Evolutionary conservation across 257 asterid species (phyloP).

Genomic region (Capsicum rhomboideum): DNA sequence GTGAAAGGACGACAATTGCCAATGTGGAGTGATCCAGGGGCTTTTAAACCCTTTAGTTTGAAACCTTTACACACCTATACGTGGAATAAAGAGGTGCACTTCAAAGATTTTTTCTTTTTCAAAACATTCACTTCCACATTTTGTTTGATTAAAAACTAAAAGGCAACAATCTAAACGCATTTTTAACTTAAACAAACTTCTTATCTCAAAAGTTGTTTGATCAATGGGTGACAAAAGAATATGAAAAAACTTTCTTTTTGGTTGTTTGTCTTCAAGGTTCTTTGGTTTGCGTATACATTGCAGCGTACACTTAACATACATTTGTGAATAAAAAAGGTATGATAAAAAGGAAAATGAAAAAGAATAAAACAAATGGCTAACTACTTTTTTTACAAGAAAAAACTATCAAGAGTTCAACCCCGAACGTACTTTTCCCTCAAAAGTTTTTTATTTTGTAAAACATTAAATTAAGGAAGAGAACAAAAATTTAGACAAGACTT

Average conservation of each 20-base stretch:
- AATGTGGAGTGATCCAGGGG: neutral
- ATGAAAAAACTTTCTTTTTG: neutral
- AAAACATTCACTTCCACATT: neutral
- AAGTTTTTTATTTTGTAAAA: neutral
- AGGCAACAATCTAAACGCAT: neutral
- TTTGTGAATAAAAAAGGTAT: neutral
- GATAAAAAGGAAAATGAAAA: too few relatives aligned
- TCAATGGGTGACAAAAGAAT: neutral
- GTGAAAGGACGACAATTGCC: neutral
- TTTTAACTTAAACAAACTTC: neutral
- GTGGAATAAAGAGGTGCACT: neutral
- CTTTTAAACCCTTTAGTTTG: neutral
- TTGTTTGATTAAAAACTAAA: neutral
- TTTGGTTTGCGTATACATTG: neutral
- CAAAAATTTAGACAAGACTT: neutral
- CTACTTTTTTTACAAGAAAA: neutral
- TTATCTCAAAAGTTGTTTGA: neutral
- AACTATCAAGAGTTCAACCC: neutral
- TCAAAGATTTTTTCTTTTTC: neutral
- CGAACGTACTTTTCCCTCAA: neutral
- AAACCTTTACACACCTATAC: neutral
- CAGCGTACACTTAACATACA: neutral
- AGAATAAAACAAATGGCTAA: neutral
- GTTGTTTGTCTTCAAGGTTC: neutral
- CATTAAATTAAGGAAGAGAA: neutral